Conservation (phyloP, 176 grass and related monocot species). For the Stipa capillata region DNA sequence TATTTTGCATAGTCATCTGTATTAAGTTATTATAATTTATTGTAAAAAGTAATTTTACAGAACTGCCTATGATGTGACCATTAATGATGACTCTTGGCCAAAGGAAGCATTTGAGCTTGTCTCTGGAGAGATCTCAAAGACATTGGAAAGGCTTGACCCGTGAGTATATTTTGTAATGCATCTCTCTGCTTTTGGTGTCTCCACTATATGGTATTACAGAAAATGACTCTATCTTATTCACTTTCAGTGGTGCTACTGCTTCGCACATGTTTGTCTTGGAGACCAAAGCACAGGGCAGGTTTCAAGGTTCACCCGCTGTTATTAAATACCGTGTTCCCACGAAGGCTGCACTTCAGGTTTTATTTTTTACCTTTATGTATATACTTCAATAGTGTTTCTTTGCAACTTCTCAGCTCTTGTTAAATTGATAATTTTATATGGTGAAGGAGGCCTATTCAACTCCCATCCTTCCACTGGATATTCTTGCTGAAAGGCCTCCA, state of each 20-base stretch:
- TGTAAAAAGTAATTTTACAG: constrained; percentile 35
- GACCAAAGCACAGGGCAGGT: constrained; percentile 63
- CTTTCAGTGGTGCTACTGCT: constrained; percentile 52
- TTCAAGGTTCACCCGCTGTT: constrained; percentile 62
- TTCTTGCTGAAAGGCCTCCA: constrained; percentile 63
- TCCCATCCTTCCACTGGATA: constrained; percentile 55
- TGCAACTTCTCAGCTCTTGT: not conserved
- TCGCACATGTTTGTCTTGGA: constrained; percentile 69
- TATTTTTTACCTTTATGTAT: not conserved
- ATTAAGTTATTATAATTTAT: not conserved
- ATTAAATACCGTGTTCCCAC: constrained; percentile 70
- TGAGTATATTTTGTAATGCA: constrained; percentile 31
- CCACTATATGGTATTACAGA: not conserved
- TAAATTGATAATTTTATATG: constrained; percentile 12
- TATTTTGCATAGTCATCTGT: not conserved
- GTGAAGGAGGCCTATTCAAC: constrained; percentile 72
- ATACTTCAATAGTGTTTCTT: not conserved
- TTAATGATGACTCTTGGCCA: constrained; percentile 92
- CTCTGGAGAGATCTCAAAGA: constrained; percentile 67
- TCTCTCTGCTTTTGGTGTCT: not conserved
- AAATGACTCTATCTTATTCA: constrained; percentile 3
- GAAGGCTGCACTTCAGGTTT: constrained; percentile 73
- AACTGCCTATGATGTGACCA: constrained; percentile 92
- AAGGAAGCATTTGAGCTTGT: constrained; percentile 64
- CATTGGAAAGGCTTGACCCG: constrained; percentile 91